Percentiles rank a stretch among this genome's conserved stretches.
These are phyloP conservation scores for Starmerella floricola DNA, from an alignment of 805 yeast species.

Conservation along the genomic window DNA sequence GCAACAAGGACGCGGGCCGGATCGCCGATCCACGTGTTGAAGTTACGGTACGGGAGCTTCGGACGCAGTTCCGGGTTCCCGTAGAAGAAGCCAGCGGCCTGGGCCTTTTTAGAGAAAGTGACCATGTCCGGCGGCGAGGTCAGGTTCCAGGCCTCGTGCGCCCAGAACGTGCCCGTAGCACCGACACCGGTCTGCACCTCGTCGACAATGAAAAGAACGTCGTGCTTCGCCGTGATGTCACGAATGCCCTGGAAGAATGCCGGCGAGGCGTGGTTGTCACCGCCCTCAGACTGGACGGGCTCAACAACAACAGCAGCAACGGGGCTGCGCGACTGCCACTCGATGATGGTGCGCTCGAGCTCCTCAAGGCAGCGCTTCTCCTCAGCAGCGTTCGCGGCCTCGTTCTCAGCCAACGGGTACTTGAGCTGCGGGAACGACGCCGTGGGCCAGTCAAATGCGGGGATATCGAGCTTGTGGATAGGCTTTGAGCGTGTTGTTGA, in stretches of 20 bases:
- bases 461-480: conserved; percentile 75
- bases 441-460: conserved; percentile 93
- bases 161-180: conserved; percentile 79
- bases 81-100: conserved; percentile 79
- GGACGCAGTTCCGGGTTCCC: conserved; percentile 63
- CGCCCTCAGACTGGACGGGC: conserved; percentile 88
- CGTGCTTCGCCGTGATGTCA: conserved; percentile 58
- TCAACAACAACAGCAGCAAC: conserved; percentile 84
- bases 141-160: conserved; percentile 73
- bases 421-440: conserved; percentile 79
- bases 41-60: conserved; percentile 70
- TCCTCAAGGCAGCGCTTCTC: conserved; percentile 69
- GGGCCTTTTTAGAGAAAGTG: conserved; percentile 80
- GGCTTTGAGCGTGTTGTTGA: conserved; percentile 91
- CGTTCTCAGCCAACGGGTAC: conserved; percentile 67
- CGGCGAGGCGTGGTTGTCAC: conserved; percentile 75
- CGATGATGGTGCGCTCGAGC: conserved; percentile 57
- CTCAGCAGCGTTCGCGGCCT: conserved; percentile 54
- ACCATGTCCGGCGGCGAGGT: conserved; percentile 70
- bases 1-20: conserved; percentile 70
- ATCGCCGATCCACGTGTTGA: conserved; percentile 92
- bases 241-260: conserved; percentile 73
- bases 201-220: conserved; percentile 62
- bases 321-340: conserved; percentile 53
- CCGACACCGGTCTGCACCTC: conserved; percentile 89